A percentile compares a stretch with the other conserved stretches of the same genome.
phyloP scores from a whole-genome alignment of 2,329 filamentous ascomycete genomes.

The Penicillium verrucosum region DNA sequence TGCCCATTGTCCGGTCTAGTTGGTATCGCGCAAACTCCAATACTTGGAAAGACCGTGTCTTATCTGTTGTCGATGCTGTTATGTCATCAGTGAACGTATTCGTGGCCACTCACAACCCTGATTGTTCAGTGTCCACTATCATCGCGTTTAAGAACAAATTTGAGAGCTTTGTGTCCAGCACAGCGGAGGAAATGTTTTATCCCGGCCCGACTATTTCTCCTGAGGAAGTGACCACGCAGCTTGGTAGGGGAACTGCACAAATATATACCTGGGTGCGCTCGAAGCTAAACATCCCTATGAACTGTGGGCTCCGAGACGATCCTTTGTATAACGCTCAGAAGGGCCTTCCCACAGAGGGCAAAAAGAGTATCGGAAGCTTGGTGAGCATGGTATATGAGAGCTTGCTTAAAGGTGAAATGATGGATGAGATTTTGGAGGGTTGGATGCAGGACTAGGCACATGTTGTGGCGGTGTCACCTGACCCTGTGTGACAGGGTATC shows the following conservation, averaged over 20 bases:
- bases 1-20: slow-evolving; percentile 8
- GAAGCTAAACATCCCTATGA: slow-evolving; percentile 8
- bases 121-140: slow-evolving; percentile 6
- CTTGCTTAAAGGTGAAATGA: slow-evolving; percentile 9
- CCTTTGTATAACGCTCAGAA: slow-evolving; percentile 15
- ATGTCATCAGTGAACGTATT: slow-evolving; percentile 7
- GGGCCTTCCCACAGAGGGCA: slow-evolving; percentile 4
- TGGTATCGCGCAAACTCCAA: slow-evolving; percentile 15
- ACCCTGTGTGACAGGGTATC: too few relatives aligned
- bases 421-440: background rate
- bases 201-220: slow-evolving; percentile 5
- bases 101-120: background rate
- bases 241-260: slow-evolving; percentile 10
- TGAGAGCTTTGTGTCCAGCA: background rate
- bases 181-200: slow-evolving; percentile 10
- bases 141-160: slow-evolving; percentile 9
- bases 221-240: slow-evolving; percentile 1
- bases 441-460: background rate
- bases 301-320: slow-evolving; percentile 13
- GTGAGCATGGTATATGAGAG: slow-evolving; percentile 14
- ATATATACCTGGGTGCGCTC: slow-evolving; percentile 14
- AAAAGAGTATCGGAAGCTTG: slow-evolving; percentile 13
- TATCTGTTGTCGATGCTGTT: slow-evolving; percentile 8
- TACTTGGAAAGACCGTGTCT: slow-evolving; percentile 15
- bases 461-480: too few relatives aligned